Evolutionary conservation across 495 filamentous ascomycete genomes (phyloP), one percentile per base, ranked within the genome.

Genomic region (Aspergillus ellipticus): DNA sequence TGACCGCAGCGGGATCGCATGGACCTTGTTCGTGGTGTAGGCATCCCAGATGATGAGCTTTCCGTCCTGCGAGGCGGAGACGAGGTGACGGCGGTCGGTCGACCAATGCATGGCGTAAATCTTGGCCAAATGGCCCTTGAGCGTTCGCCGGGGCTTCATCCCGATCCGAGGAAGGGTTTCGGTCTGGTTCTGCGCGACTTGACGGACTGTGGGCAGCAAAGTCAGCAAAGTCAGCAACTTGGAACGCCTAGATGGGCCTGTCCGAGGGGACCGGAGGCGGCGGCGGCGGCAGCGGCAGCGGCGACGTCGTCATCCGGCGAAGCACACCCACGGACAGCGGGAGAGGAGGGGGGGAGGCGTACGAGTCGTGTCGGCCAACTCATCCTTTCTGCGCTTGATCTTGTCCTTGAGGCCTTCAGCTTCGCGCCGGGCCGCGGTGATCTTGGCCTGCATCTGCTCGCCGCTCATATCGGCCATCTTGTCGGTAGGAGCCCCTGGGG

Each of bases 71-170:
- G 94, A 98, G 58, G 94, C 94, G 8, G 94, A 98, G 37, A 98
- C 94, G 54, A 98, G 84, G 75, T 97, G 95, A 74, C 94, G 89
- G 66, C 94, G 86, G 76, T 98, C 94, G 56, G 95, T 98, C 17
- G 95, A 97, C 94, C 94, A 98, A 78, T 98, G 95, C 94, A 98
- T 98, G 59, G 94, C 92, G 74, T 98, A 98, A 61, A 98, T 98
- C 78, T 98, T 98, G 53, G 94, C 94, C 29, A 98, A 77, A 83
- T 98, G 94, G 45, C 94, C 94, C 78, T 97, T 97, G 55, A 98
- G 77, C 31, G 91, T 95, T 68, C 90, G 89, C 73, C 93, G 91
- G 56, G 92, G 87, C 79, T 90, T 95, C 94, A 98, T 97, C 65
- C 89, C 88, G 66, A 92, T 93, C 66, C 88, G 87, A 49, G 92